phyloP scores from a whole-genome alignment of 768 basidiomycete genomes.

The Boletus rubroflammeus region DNA sequence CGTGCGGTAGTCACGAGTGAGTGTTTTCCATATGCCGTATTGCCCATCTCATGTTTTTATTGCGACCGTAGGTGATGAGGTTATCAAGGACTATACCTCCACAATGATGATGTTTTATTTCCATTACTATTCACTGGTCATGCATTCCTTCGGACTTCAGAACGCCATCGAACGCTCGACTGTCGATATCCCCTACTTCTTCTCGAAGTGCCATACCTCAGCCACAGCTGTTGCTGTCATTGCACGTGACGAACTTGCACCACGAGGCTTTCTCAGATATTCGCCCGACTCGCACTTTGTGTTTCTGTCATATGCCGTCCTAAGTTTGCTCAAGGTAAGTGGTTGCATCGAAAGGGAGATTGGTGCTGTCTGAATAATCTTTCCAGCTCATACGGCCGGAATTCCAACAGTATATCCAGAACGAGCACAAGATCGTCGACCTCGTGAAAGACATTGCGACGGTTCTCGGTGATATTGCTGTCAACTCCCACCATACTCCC shows the following conservation, averaged over 20 bases:
- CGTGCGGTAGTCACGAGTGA: slow-evolving; percentile 18
- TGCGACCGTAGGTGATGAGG: slow-evolving; percentile 24
- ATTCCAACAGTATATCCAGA: slow-evolving; percentile 70
- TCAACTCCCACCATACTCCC: slow-evolving; percentile 81
- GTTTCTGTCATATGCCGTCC: slow-evolving; percentile 86
- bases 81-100: slow-evolving; percentile 23
- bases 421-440: slow-evolving; percentile 65
- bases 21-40: slow-evolving; percentile 2
- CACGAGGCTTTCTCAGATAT: slow-evolving; percentile 74
- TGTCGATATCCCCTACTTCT: slow-evolving; percentile 79
- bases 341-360: neutral
- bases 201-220: slow-evolving; percentile 69
- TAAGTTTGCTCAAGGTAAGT: slow-evolving; percentile 85
- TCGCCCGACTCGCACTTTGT: slow-evolving; percentile 91
- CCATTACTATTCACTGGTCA: slow-evolving; percentile 80
- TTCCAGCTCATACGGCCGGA: slow-evolving; percentile 76
- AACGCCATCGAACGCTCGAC: slow-evolving; percentile 82
- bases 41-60: neutral
- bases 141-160: slow-evolving; percentile 96
- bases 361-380: slow-evolving; percentile 11
- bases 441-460: slow-evolving; percentile 81
- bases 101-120: slow-evolving; percentile 65
- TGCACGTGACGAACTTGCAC: slow-evolving; percentile 76
- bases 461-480: slow-evolving; percentile 71
- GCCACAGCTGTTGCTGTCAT: slow-evolving; percentile 68